These are phyloP conservation scores for Zanthoxylum bungeanum DNA, from an alignment of 345 rosid genomes.

Conservation along the genomic window DNA sequence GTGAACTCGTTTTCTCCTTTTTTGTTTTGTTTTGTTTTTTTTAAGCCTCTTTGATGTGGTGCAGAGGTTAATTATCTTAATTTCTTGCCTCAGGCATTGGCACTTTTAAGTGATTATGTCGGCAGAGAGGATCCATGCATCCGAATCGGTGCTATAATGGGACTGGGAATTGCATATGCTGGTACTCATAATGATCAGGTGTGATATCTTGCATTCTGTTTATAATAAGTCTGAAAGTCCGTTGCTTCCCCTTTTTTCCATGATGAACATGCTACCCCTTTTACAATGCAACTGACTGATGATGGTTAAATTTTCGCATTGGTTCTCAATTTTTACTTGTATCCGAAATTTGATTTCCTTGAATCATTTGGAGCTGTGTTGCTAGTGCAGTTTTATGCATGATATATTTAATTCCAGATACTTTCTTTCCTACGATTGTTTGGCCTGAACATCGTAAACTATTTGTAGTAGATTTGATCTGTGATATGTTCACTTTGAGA, in stretches of 20 bases:
- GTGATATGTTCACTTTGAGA: conserved; percentile 2
- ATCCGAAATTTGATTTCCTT: not conserved
- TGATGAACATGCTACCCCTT: not conserved
- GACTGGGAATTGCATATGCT: conserved; percentile 90
- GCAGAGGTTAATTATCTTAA: conserved; percentile 18
- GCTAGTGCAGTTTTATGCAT: not conserved
- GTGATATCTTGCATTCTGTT: conserved; percentile 9
- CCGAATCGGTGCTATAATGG: conserved; percentile 95
- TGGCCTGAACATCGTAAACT: conserved; percentile 49
- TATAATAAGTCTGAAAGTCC: not conserved
- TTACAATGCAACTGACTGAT: not conserved
- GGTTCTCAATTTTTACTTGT: not conserved
- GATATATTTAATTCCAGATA: conserved; percentile 10
- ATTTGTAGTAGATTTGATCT: not conserved
- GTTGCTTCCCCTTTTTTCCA: not conserved
- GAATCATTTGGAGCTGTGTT: not conserved
- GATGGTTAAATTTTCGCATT: not conserved
- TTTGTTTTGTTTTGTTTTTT: no score
- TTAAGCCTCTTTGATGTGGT: no score
- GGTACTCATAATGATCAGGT: conserved; percentile 83
- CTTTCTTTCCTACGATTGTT: conserved; percentile 14
- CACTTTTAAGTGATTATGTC: conserved; percentile 67
- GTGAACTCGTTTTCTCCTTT: conserved; percentile 21
- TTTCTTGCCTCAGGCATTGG: conserved; percentile 62
- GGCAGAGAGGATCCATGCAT: conserved; percentile 74